Evolutionary conservation across 2,329 filamentous ascomycete species (phyloP), one percentile per base, ranked within the genome.

Genomic region (Claviceps sp.): DNA sequence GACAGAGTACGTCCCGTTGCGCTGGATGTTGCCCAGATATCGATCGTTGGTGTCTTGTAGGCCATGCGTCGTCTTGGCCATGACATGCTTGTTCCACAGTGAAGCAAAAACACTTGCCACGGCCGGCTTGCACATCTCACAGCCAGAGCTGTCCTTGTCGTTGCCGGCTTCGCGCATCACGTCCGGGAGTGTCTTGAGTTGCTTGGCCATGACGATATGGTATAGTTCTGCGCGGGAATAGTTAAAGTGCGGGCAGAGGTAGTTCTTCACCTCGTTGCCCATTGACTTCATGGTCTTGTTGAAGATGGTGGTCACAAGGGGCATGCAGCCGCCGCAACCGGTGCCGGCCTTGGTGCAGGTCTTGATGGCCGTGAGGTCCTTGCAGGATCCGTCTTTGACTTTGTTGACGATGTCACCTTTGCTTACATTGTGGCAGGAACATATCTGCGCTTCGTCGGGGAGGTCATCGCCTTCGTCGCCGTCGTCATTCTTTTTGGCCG

Each of bases 1-100:
- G 11, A 95, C 89, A 1, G 86, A 91, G 67, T 89, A 95, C 0
- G 89, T 95, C 42, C 89, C 89, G 66, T 95, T 89, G 40, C 89
- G 79, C 66, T 95, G 89, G 52, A 95, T 93, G 64, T 95, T 95
- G 49, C 82, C 89, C 48, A 95, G 71, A 66, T 87, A 95, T 45
- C 84, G 77, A 66, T 95, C 90, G 64, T 95, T 95, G 5, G 89
- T 95, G 54, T 95, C 89, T 66, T 95, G 89, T 0, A 95, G 75
- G 22, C 87, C 87, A 62, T 87, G 79, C 3, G 78, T 71, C 0
- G 81, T 73, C 54, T 77, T 74, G 57, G 87, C 81, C 73, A 95
- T 82, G 56, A 95, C 75, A 62, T 93, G 87, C 55, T 81, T 79
- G 67, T 95, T 95, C 76, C 83, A 95, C 3, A 94, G 72, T 24